Conservation (phyloP, 176 grass and related monocot species). For the Luzula sylvatica region DNA sequence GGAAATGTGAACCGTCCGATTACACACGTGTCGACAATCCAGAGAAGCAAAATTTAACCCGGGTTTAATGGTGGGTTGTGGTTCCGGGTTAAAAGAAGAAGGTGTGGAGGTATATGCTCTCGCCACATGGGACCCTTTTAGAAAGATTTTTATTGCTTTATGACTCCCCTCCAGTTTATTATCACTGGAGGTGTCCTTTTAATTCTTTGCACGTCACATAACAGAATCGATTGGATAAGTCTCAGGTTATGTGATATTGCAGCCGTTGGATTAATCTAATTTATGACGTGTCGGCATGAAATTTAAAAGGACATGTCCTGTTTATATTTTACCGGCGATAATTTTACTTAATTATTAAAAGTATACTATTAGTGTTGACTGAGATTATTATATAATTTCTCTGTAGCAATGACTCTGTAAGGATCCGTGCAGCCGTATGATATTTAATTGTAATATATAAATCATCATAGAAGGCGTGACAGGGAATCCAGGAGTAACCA, state of each 20-base stretch:
- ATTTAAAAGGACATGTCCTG: neutral
- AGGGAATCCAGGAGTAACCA: neutral
- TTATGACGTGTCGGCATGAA: neutral
- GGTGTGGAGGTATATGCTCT: constrained; percentile 17
- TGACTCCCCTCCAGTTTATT: neutral
- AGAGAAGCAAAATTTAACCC: neutral
- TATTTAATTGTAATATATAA: neutral
- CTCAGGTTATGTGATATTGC: too few species aligned
- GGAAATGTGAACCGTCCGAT: neutral
- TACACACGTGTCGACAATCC: neutral
- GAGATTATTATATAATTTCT: neutral
- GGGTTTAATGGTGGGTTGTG: constrained; percentile 9
- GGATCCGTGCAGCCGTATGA: neutral
- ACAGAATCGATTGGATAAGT: neutral
- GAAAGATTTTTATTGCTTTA: neutral
- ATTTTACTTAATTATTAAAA: neutral
- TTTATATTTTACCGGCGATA: neutral
- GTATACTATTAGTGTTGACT: constrained; percentile 19
- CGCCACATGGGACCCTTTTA: constrained; percentile 12
- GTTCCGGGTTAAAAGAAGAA: constrained; percentile 8
- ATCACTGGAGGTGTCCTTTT: neutral
- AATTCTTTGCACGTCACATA: neutral
- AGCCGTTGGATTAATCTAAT: neutral
- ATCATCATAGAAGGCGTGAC: neutral
- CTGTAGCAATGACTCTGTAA: neutral